Evolutionary conservation across 768 basidiomycete species (phyloP).

Genomic region (Suillus decipiens): DNA sequence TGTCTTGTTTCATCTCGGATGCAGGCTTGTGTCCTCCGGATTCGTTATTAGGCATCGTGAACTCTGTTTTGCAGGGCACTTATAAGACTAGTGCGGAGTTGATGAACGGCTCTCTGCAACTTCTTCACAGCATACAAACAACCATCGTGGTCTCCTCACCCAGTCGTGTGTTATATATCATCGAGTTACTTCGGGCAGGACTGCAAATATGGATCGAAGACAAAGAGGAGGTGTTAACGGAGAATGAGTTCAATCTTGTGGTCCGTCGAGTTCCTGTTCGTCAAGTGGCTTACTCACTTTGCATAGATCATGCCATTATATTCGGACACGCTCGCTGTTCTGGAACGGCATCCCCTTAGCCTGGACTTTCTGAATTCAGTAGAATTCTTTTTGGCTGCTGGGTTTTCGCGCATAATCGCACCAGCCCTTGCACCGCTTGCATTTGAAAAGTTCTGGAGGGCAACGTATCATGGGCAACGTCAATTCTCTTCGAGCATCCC

Average conservation of each 20-base stretch:
- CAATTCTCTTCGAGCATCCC: constrained; percentile 44
- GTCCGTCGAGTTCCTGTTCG: constrained; percentile 36
- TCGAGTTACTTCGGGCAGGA: constrained; percentile 39
- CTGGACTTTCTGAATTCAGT: constrained; percentile 40
- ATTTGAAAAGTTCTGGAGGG: constrained; percentile 61
- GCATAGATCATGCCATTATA: constrained; percentile 43
- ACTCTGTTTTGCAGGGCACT: constrained; percentile 32
- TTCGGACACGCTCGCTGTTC: constrained; percentile 40
- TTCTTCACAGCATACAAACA: constrained; percentile 38
- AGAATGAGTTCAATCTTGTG: constrained; percentile 47
- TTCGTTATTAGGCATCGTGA: constrained; percentile 30
- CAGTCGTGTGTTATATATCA: constrained; percentile 33
- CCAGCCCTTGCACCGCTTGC: constrained; percentile 52
- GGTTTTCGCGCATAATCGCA: constrained; percentile 48
- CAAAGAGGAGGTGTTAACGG: constrained; percentile 38
- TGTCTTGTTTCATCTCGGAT: constrained; percentile 14
- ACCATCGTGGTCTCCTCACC: constrained; percentile 33
- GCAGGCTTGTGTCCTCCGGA: constrained; percentile 15
- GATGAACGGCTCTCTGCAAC: constrained; percentile 33
- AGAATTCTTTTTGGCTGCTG: constrained; percentile 50
- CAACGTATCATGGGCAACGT: constrained; percentile 48
- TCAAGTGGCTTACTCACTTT: not conserved
- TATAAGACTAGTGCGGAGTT: constrained; percentile 36
- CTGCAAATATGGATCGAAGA: constrained; percentile 58
- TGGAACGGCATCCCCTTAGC: constrained; percentile 43